These are phyloP conservation scores for Salix caprea DNA, from an alignment of 345 rosid species.

Conservation along the genomic window DNA sequence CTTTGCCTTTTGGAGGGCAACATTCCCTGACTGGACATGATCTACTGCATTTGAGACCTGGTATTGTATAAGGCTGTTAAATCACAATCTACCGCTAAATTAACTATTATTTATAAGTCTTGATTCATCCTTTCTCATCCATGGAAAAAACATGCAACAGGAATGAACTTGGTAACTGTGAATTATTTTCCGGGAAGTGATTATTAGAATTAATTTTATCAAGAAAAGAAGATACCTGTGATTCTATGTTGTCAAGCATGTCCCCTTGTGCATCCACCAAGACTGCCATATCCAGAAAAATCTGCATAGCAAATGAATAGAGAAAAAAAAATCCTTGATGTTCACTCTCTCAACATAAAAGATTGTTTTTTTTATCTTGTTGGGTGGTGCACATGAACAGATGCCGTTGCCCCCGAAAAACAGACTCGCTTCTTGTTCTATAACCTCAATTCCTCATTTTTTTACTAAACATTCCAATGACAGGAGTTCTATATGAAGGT, in stretches of 20 bases:
- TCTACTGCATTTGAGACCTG: conserved; percentile 90
- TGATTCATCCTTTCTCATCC: neutral
- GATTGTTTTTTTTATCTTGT: neutral
- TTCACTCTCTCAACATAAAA: neutral
- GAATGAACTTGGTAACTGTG: neutral
- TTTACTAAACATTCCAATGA: neutral
- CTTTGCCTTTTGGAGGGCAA: conserved; percentile 64
- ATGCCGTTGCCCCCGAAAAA: neutral
- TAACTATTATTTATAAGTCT: neutral
- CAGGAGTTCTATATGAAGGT: neutral
- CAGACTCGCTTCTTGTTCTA: neutral
- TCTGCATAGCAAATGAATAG: conserved; percentile 37
- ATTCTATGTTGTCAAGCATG: conserved; percentile 86
- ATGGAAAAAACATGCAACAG: neutral
- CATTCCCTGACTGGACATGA: conserved; percentile 83
- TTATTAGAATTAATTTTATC: neutral
- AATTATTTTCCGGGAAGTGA: neutral
- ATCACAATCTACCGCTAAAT: neutral
- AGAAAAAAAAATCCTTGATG: neutral
- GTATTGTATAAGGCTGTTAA: neutral
- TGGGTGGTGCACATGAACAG: neutral
- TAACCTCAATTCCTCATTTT: neutral
- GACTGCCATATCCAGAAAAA: conserved; percentile 93
- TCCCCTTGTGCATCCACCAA: conserved; percentile 93
- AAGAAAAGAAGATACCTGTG: conserved; percentile 45